phyloP scores from a whole-genome alignment of 2,329 filamentous ascomycete genomes.

The Fusarium sp. region DNA sequence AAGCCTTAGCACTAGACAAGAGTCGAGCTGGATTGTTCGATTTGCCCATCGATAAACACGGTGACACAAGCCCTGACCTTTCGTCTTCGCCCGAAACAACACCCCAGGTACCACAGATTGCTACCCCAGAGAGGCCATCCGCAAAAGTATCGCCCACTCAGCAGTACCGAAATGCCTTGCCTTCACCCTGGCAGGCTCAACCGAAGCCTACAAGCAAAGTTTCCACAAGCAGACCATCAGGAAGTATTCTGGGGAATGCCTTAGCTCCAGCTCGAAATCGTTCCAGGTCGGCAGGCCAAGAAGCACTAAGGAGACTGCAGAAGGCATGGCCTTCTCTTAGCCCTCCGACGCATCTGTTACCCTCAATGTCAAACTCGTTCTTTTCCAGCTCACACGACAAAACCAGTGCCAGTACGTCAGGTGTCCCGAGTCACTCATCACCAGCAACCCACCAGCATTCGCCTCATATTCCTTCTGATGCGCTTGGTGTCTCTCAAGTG shows the following conservation, averaged over 20 bases:
- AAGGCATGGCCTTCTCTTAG: conserved; percentile 65
- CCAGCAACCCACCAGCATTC: conserved; percentile 9
- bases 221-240: conserved; percentile 40
- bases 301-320: conserved; percentile 66
- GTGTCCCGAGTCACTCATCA: conserved; percentile 3
- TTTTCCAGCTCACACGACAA: conserved; percentile 51
- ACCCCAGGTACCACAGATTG: conserved; percentile 7
- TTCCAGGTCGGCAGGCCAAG: conserved; percentile 66
- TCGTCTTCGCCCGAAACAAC: conserved; percentile 32
- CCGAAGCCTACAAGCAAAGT: conserved; percentile 33
- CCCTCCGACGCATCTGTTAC: conserved; percentile 47
- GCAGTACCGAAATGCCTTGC: conserved; percentile 24
- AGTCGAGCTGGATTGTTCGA: conserved; percentile 45
- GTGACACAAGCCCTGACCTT: conserved; percentile 40
- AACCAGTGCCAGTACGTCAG: conserved; percentile 15
- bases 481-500: conserved; percentile 7
- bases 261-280: conserved; percentile 60
- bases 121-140: conserved; percentile 5
- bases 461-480: background rate
- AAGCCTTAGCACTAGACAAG: conserved; percentile 64
- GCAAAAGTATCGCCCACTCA: conserved; percentile 4
- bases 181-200: conserved; percentile 47
- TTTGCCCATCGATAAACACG: conserved; percentile 31
- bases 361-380: conserved; percentile 57
- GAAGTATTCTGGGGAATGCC: conserved; percentile 55